Evolutionary conservation across 768 basidiomycete genomes (phyloP), one percentile per base, ranked within the genome.

Genomic region (Xerocomellus intermedius): DNA sequence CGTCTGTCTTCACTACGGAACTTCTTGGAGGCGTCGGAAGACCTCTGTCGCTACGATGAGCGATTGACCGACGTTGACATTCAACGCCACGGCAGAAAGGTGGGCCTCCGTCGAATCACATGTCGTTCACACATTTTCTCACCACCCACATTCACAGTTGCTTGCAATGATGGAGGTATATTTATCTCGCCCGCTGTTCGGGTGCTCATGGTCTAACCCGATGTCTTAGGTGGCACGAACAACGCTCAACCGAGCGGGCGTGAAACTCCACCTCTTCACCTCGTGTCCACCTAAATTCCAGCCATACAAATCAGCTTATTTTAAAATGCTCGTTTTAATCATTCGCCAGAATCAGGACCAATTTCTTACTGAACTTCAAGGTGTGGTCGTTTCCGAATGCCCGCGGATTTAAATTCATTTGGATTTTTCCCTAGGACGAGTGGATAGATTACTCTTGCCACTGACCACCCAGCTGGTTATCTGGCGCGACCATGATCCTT

Each of bases 91-190:
- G 61, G 57, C 26, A 64, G 68, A 63, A 71, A 71, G 63, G 71
- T 67, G 46, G 41, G 42, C 13, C 5, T n/a, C 19, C 2, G 24
- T 21, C 2, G 36, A 37, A 41, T 22, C 38, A 19, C 42, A 55
- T 33, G 32, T 21, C 3, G 5, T 24, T 48, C 6, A 5, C 33
- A 38, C 50, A 19, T 41, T 51, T 48, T 58, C 54, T 62, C 32
- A 62, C 24, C 38, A 2, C 26, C 16, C 28, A 42, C 30, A n/a
- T 49, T 48, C 28, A 45, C 58, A 83, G 82, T 71, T 83, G 48
- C 72, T 83, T 48, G 68, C 73, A 22, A 59, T 83, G 55, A 70
- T 77, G 44, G 81, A 83, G 81, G 82, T 83, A 74, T 70, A 54
- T 60, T 60, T 56, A 55, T 48, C 51, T 60, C 42, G 21, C 57